Conservation (phyloP, 805 yeast genomes). For the Saccharomycopsis schoenii region DNA sequence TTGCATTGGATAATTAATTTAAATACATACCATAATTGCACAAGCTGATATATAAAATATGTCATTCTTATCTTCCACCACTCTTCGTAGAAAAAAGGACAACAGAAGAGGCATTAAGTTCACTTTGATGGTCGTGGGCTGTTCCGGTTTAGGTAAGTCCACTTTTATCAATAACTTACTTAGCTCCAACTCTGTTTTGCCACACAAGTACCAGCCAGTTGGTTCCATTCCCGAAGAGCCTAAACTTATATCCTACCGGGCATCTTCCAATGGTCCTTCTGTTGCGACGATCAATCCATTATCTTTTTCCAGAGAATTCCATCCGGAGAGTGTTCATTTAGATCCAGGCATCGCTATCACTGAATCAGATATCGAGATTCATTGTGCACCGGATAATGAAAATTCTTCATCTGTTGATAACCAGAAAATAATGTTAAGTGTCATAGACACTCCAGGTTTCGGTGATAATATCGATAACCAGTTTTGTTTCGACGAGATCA, state of each 20-base stretch:
- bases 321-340: constrained; percentile 46
- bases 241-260: constrained; percentile 40
- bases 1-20: too few species aligned
- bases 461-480: constrained; percentile 53
- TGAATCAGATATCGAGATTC: constrained; percentile 48
- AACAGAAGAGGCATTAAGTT: constrained; percentile 65
- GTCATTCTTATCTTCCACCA: constrained; percentile 18
- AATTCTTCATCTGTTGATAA: constrained; percentile 44
- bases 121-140: constrained; percentile 64
- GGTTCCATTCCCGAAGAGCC: constrained; percentile 25
- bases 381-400: neutral
- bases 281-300: constrained; percentile 44
- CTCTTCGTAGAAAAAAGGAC: constrained; percentile 48
- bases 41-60: neutral
- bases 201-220: constrained; percentile 43
- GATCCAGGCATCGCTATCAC: constrained; percentile 75
- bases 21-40: neutral
- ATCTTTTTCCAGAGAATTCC: constrained; percentile 48
- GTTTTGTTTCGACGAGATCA: constrained; percentile 56
- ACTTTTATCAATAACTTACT: constrained; percentile 62
- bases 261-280: constrained; percentile 13
- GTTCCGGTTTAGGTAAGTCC: constrained; percentile 69
- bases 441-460: constrained; percentile 53
- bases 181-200: constrained; percentile 45
- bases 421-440: constrained; percentile 41